phyloP scores from a whole-genome alignment of 2,329 filamentous ascomycete genomes.

The Neopestalotiopsis clavispora region DNA sequence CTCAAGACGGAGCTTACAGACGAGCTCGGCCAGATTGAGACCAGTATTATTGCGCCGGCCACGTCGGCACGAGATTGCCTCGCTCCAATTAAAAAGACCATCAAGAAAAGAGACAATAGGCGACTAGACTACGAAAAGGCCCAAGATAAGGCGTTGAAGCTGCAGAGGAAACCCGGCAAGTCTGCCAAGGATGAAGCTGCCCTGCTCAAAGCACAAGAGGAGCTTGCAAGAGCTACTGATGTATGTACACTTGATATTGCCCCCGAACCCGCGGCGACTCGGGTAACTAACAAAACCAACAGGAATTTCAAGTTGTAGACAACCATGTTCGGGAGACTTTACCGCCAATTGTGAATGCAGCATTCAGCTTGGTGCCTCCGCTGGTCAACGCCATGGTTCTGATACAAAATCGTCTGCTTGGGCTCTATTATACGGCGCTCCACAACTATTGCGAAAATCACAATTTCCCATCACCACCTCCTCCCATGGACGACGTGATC shows the following conservation, averaged over 20 bases:
- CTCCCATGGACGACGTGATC: constrained; percentile 74
- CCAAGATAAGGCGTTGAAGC: constrained; percentile 71
- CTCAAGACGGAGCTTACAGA: constrained; percentile 73
- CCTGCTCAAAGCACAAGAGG: constrained; percentile 73
- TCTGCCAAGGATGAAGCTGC: constrained; percentile 75
- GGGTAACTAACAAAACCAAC: background rate
- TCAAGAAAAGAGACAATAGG: constrained; percentile 85
- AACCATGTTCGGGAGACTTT: constrained; percentile 73
- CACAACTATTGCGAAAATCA: constrained; percentile 74
- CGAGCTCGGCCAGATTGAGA: constrained; percentile 74
- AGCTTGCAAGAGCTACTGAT: constrained; percentile 68
- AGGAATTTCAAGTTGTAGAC: constrained; percentile 78
- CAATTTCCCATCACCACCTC: constrained; percentile 72
- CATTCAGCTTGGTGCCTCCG: constrained; percentile 76
- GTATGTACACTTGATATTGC: constrained; percentile 43
- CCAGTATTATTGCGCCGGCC: constrained; percentile 71
- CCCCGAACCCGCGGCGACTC: background rate
- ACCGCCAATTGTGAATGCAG: constrained; percentile 71
- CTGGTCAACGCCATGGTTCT: constrained; percentile 73
- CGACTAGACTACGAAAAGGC: constrained; percentile 82
- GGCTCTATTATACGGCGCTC: constrained; percentile 77
- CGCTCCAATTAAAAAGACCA: constrained; percentile 77
- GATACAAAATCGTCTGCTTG: constrained; percentile 79
- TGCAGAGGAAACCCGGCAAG: constrained; percentile 71
- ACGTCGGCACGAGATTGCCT: constrained; percentile 71